phyloP scores from a whole-genome alignment of 2,329 filamentous ascomycete species.

The Penicillium sp. region DNA sequence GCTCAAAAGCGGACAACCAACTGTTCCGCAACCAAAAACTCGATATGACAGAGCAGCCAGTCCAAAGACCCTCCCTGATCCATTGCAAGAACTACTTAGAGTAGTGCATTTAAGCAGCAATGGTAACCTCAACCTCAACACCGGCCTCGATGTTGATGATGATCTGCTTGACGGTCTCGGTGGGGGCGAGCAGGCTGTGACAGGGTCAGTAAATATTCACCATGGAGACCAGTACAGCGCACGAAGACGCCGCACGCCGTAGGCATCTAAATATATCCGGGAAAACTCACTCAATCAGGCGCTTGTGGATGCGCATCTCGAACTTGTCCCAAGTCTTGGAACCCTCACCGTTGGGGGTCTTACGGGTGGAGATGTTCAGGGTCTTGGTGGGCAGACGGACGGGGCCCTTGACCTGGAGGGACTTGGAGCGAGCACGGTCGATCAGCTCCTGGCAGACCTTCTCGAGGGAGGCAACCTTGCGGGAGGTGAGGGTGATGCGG shows the following conservation, averaged over 20 bases:
- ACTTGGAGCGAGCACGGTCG: slow-evolving; percentile 98
- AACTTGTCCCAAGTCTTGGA: slow-evolving; percentile 99
- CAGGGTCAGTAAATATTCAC: slow-evolving; percentile 11
- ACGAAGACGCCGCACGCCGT: not conserved
- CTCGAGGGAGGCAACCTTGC: slow-evolving; percentile 94
- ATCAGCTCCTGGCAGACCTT: slow-evolving; percentile 98
- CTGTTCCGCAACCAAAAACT: not conserved
- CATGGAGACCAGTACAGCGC: not conserved
- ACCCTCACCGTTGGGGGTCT: slow-evolving; percentile 99
- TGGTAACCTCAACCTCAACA: slow-evolving; percentile 56
- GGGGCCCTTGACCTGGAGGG: slow-evolving; percentile 96
- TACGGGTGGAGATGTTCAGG: slow-evolving; percentile 94
- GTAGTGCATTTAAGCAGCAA: slow-evolving; percentile 48
- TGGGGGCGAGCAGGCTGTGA: slow-evolving; percentile 82
- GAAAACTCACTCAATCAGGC: slow-evolving; percentile 78
- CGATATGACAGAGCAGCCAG: slow-evolving; percentile 17
- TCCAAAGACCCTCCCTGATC: slow-evolving; percentile 26
- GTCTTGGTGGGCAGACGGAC: slow-evolving; percentile 97
- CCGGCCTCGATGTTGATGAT: slow-evolving; percentile 57
- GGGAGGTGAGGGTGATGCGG: slow-evolving; percentile 94
- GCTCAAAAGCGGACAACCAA: slow-evolving; percentile 5
- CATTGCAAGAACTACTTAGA: slow-evolving; percentile 18
- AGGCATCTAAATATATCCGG: not conserved
- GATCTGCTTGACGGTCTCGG: slow-evolving; percentile 67
- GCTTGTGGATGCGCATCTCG: slow-evolving; percentile 99